Evolutionary conservation across 805 yeast species (phyloP).

Genomic region (Cyberlindnera petersonii): DNA sequence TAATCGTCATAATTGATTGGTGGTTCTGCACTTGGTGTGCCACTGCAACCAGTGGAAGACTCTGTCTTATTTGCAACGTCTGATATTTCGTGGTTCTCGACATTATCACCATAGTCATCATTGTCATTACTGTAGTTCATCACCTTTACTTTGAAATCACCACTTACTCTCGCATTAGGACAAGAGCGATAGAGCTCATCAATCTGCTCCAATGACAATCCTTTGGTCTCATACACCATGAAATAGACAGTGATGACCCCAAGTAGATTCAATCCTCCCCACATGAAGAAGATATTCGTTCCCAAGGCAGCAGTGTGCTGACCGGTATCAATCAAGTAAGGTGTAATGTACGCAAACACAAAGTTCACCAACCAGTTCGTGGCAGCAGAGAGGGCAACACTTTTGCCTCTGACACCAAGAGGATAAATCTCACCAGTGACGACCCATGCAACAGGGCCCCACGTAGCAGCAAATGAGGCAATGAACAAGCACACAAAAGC

Average conservation of each 20-base stretch:
- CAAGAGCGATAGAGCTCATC: constrained; percentile 69
- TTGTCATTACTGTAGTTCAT: constrained; percentile 6
- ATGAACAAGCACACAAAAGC: constrained; percentile 69
- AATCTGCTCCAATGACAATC: constrained; percentile 74
- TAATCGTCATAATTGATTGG: constrained; percentile 9
- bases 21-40: constrained; percentile 1
- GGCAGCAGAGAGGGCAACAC: constrained; percentile 71
- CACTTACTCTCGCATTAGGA: constrained; percentile 48
- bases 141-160: constrained; percentile 33
- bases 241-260: constrained; percentile 63
- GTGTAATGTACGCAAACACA: constrained; percentile 69
- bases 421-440: constrained; percentile 63
- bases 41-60: constrained; percentile 4
- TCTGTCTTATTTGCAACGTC: constrained; percentile 1
- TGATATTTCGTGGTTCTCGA: not conserved
- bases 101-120: not conserved
- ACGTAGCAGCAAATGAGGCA: constrained; percentile 72
- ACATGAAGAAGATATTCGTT: constrained; percentile 67
- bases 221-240: constrained; percentile 74
- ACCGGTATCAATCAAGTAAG: constrained; percentile 69
- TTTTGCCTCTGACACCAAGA: constrained; percentile 69
- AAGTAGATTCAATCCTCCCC: constrained; percentile 67
- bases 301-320: constrained; percentile 66
- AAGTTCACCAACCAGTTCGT: constrained; percentile 80
- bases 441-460: constrained; percentile 86